Evolutionary conservation across 2,329 filamentous ascomycete genomes (phyloP).

Genomic region (Apiospora arundinis): DNA sequence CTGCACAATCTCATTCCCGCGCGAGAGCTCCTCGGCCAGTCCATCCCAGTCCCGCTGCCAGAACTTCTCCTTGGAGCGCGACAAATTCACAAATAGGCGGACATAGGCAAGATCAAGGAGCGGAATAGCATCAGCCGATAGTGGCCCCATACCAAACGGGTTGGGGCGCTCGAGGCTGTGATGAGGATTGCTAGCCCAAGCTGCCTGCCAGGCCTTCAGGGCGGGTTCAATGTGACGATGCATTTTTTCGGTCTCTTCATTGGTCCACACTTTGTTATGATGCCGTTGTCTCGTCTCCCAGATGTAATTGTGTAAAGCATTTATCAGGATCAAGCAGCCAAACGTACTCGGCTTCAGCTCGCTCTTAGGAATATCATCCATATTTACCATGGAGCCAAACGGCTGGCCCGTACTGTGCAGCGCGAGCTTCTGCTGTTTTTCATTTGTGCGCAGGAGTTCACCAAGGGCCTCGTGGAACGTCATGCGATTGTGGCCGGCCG

Average conservation of each 20-base stretch:
- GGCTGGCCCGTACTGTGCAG: constrained; percentile 48
- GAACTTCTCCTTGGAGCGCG: constrained; percentile 88
- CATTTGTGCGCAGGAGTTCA: constrained; percentile 79
- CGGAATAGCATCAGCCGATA: constrained; percentile 90
- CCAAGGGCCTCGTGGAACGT: constrained; percentile 85
- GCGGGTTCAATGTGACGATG: constrained; percentile 94
- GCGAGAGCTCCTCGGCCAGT: constrained; percentile 85
- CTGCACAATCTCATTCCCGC: constrained; percentile 76
- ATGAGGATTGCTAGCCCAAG: constrained; percentile 85
- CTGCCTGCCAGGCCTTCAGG: constrained; percentile 90
- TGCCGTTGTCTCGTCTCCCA: constrained; percentile 96
- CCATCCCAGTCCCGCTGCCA: constrained; percentile 94
- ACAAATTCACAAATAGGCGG: constrained; percentile 90
- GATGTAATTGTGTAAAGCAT: constrained; percentile 96
- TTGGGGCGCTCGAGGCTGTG: constrained; percentile 87
- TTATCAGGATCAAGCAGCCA: constrained; percentile 89
- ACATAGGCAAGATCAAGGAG: constrained; percentile 92
- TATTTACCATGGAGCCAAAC: constrained; percentile 53
- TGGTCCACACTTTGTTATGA: constrained; percentile 86
- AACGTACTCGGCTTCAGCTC: constrained; percentile 86
- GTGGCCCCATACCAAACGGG: constrained; percentile 78
- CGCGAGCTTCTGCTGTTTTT: constrained; percentile 63
- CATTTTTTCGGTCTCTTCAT: constrained; percentile 93
- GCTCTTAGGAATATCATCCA: constrained; percentile 59
- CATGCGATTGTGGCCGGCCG: constrained; percentile 72